Base-by-base conservation (phyloP, 2,329 filamentous ascomycete genomes). In the Alternaria sp. region DNA sequence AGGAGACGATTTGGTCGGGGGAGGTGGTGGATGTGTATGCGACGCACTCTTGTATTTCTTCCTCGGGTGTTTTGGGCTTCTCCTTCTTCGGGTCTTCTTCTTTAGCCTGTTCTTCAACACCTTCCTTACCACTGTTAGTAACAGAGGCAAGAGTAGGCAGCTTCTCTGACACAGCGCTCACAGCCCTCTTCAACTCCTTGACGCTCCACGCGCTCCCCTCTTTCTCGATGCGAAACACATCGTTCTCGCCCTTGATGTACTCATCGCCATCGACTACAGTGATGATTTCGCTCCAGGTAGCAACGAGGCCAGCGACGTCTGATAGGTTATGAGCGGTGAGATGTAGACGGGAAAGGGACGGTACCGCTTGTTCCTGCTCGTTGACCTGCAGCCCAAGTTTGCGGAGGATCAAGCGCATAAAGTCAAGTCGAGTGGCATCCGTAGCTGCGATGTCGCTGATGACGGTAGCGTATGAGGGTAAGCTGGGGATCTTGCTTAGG, bases 331-430 rank as follows among this genome's bases (percentile, higher is more conserved):
- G 79, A 62, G 92, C 90, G 45, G 93, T 95, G 56, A 98, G 84
- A 81, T 97, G 93, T 52, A 97, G 84, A 69, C 85, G 88, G 66
- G 95, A 97, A 40, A 97, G 88, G 62, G 91, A 91, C 12, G 93
- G 93, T 78, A 93, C 87, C 70, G 87, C 85, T 70, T 89, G 85
- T 70, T 87, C 85, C 52, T 92, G 88, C 67, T 89, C 84, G 77
- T 88, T 92, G 56, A 95, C 89, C 61, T 90, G 87, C n/a, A 99
- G 85, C 1, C 92, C 93, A 11, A 99, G 85, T 74, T 96, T 97
- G 15, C 82, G 80, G 23, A 99, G 83, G 68, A 93, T 93, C 12
- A 91, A 90, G 70, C 90, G 93, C 66, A 98, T 80, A 72, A 99
- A 97, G 46, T 85, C 83, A 6, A 88, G 85, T 46, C 96, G 88